Conservation (phyloP, 495 filamentous ascomycete species). For the Neurospora terricola region DNA sequence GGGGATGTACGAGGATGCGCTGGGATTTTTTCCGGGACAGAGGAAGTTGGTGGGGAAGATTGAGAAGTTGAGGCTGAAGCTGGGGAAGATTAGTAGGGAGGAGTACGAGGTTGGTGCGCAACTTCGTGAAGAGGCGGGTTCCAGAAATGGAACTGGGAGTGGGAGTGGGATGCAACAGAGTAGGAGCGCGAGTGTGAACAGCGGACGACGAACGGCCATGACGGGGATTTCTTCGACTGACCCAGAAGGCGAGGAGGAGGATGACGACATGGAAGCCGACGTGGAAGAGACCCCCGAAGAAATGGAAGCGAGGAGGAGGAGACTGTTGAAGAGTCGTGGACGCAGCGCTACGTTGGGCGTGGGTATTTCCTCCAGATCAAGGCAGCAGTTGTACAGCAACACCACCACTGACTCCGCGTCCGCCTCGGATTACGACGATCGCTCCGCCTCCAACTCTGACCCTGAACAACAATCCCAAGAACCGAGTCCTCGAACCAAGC, state of each 20-base stretch:
- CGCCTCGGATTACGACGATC: slow-evolving; percentile 35
- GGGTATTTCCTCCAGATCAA: not conserved
- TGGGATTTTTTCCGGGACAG: slow-evolving; percentile 80
- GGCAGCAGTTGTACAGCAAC: not conserved
- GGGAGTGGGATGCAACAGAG: not conserved
- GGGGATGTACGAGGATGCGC: slow-evolving; percentile 75
- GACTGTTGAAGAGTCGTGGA: not conserved
- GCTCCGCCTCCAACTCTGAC: not conserved
- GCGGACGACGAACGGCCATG: slow-evolving; percentile 5
- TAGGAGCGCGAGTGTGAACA: slow-evolving; percentile 5
- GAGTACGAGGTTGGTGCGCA: not conserved
- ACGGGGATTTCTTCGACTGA: slow-evolving; percentile 9
- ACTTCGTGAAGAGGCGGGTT: not conserved
- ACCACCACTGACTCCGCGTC: slow-evolving; percentile 38
- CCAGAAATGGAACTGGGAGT: not conserved
- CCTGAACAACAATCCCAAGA: not conserved
- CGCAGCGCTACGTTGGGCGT: not conserved
- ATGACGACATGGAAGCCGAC: not conserved
- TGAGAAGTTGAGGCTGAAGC: slow-evolving; percentile 50
- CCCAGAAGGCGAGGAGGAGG: not conserved
- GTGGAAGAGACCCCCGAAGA: not conserved
- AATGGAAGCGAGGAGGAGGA: not conserved
- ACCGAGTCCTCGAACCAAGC: slow-evolving; percentile 48
- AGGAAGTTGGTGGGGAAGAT: slow-evolving; percentile 75
- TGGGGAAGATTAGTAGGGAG: slow-evolving; percentile 27